A percentile compares a stretch with the other conserved stretches of the same genome.
These are phyloP conservation scores for Byssothecium circinans DNA, from an alignment of 2,329 filamentous ascomycete genomes.

Conservation along the genomic window DNA sequence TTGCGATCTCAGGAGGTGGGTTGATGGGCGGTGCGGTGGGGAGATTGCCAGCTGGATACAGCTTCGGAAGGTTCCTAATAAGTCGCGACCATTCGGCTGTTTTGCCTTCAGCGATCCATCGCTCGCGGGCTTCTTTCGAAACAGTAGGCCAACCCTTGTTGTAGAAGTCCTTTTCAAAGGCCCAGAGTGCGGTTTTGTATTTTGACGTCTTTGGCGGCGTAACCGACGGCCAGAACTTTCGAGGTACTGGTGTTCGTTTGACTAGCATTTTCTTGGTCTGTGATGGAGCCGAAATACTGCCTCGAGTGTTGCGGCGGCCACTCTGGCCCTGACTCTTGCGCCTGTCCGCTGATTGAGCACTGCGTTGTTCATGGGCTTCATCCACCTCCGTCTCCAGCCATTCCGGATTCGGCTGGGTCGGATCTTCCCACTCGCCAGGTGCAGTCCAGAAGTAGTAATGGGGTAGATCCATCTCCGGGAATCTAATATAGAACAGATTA, in stretches of 20 bases:
- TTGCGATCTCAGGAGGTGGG: background rate
- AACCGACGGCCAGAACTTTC: constrained; percentile 5
- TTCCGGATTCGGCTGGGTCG: constrained; percentile 19
- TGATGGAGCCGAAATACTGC: no score
- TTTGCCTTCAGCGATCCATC: constrained; percentile 17
- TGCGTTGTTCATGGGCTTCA: background rate
- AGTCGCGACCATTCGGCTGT: constrained; percentile 17
- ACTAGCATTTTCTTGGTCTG: constrained; percentile 1
- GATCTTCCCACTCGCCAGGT: constrained; percentile 24
- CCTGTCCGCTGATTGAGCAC: background rate
- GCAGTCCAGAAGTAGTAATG: constrained; percentile 38
- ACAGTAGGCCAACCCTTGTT: constrained; percentile 13
- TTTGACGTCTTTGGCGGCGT: constrained; percentile 4
- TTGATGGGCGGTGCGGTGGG: constrained; percentile 24
- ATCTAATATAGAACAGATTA: constrained; percentile 33
- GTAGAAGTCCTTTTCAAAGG: constrained; percentile 22
- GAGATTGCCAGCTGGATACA: constrained; percentile 25
- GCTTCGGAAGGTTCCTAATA: constrained; percentile 7
- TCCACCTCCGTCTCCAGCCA: constrained; percentile 8
- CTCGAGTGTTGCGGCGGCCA: background rate
- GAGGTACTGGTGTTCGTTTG: constrained; percentile 9
- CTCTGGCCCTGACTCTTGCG: background rate
- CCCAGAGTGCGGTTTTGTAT: constrained; percentile 8
- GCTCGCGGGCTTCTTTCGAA: constrained; percentile 8
- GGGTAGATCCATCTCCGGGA: constrained; percentile 30